Evolutionary conservation across 495 filamentous ascomycete genomes (phyloP).

Genomic region (Aspergillus affinis): DNA sequence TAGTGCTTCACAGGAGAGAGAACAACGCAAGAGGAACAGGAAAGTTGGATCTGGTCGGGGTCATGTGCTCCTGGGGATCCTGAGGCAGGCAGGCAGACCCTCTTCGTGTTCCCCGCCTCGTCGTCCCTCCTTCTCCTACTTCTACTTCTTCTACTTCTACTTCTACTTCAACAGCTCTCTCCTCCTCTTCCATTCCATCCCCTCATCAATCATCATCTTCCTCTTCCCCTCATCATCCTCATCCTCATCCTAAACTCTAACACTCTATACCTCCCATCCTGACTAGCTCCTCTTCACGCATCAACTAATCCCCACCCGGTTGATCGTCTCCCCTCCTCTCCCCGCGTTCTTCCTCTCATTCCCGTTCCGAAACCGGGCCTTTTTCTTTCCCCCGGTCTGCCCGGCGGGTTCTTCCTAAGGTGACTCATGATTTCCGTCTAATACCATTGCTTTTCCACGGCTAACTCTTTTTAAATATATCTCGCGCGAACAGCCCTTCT

Average conservation of each 20-base stretch:
- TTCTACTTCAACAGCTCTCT: background rate
- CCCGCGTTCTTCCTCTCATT: slow-evolving; percentile 20
- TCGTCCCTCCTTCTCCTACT: too few relatives aligned
- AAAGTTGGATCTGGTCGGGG: background rate
- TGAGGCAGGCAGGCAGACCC: background rate
- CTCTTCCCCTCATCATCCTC: slow-evolving; percentile 7
- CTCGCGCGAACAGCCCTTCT: background rate
- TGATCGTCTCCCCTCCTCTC: slow-evolving; percentile 9
- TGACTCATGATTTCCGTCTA: slow-evolving; percentile 9
- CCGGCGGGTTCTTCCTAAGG: slow-evolving; percentile 18
- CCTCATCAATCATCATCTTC: background rate
- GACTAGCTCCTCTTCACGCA: background rate
- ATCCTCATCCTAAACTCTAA: slow-evolving; percentile 1
- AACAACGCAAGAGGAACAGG: background rate
- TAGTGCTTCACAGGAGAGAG: too few relatives aligned
- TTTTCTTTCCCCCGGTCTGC: slow-evolving; percentile 24
- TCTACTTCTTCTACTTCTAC: background rate
- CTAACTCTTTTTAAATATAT: slow-evolving; percentile 1
- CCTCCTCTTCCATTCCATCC: background rate
- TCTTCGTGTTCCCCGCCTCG: background rate
- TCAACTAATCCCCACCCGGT: slow-evolving; percentile 7
- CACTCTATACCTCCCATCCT: background rate
- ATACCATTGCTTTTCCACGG: background rate
- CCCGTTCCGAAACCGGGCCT: slow-evolving; percentile 27
- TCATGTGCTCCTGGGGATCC: background rate